Evolutionary conservation across 768 basidiomycete genomes (phyloP).

Genomic region (Leccinellum albellum): DNA sequence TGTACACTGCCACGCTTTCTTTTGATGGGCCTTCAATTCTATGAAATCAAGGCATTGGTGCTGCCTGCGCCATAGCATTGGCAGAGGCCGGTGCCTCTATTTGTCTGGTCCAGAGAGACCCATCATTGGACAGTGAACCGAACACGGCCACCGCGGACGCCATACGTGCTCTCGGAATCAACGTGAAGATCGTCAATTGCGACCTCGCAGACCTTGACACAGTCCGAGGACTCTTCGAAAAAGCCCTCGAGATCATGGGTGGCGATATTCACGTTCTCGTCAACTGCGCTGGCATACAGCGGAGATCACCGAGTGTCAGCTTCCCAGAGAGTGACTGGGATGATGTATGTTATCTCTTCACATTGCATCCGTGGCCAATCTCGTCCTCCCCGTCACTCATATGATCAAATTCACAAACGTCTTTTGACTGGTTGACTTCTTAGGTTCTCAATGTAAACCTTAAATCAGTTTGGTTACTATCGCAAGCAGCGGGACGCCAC

Average conservation of each 20-base stretch:
- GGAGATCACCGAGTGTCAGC: constrained; percentile 56
- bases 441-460: constrained; percentile 87
- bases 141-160: constrained; percentile 35
- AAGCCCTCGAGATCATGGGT: constrained; percentile 47
- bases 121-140: constrained; percentile 32
- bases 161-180: constrained; percentile 35
- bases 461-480: constrained; percentile 81
- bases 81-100: constrained; percentile 52
- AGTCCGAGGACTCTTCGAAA: constrained; percentile 47
- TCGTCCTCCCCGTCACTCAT: constrained; percentile 3
- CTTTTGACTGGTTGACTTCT: constrained; percentile 9
- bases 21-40: constrained; percentile 7
- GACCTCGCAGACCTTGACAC: constrained; percentile 50
- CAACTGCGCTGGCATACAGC: constrained; percentile 66
- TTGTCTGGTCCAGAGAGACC: constrained; percentile 46
- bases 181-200: constrained; percentile 46
- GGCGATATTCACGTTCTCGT: constrained; percentile 59
- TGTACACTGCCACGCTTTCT: constrained; percentile 11
- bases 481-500: constrained; percentile 83
- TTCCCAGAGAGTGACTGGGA: constrained; percentile 70
- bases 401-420: constrained; percentile 7
- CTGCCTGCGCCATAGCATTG: constrained; percentile 51
- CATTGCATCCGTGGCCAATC: constrained; percentile 18
- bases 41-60: constrained; percentile 46
- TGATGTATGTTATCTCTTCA: constrained; percentile 48